Base-by-base conservation (phyloP, 257 asterid species). In the Nicotiana tabacum region DNA sequence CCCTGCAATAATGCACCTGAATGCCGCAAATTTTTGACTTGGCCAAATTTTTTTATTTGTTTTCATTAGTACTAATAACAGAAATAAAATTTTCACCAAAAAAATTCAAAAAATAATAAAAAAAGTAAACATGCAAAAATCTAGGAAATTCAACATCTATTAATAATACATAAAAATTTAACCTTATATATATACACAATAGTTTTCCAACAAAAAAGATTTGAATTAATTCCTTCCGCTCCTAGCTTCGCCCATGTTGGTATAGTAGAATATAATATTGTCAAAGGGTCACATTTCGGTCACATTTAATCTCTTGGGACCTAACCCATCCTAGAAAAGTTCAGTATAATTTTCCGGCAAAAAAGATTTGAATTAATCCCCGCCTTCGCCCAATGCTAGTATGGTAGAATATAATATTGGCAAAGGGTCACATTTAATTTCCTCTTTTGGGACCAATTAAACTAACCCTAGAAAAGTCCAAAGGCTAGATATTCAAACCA, bases 401-500 rank as follows among this genome's bases (percentile, higher is more conserved):
- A 37, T 37, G 43, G 1, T 37, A 37, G 58, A 4, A 18, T 70
- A 11, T 37, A 39, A 69, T 69, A 70, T 43, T 43, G 6, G 13
- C 35, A 43, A 43, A 7, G 56, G n/a, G 78, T 43, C 58, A 43
- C 58, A 43, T 70, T 70, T 11, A 39, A 10, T 69, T 70, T 9
- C 78, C 1, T 43, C 58, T 21, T 33, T 11, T 70, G 35, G 46
- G 21, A 70, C 77, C 76, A 37, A 80, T 21, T 21, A 21, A 21
- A 62, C 77, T 60, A 80, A 62, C 77, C 64, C 77, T 37, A 43
- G 33, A 16, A 80, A 61, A 18, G 77, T 80, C 46, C 61, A 64
- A 64, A 62, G 77, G 83, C 61, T 62, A 65, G 32, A 64, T 80
- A n/a, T 80, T 65, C 61, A 64, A 1, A 80, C 64, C 12, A 62